A percentile compares a stretch with the other conserved stretches of the same genome.
Evolutionary conservation across 495 filamentous ascomycete species (phyloP).

Genomic region (Aspergillus indologenus): DNA sequence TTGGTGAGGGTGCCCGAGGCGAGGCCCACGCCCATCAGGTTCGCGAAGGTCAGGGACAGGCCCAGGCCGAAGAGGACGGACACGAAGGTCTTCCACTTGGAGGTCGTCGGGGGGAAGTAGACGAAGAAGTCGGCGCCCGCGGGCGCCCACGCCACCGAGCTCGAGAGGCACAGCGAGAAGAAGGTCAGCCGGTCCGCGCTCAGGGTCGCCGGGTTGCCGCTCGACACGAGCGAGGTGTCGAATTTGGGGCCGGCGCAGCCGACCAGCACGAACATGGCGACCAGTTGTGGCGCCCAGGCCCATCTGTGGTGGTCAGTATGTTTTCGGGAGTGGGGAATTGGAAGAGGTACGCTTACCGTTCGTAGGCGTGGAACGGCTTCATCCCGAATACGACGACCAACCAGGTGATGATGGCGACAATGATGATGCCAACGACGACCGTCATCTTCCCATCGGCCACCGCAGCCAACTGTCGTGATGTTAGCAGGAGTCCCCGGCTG

Average conservation of each 20-base stretch:
- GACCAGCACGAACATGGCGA: slow-evolving; percentile 55
- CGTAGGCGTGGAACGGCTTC: slow-evolving; percentile 15
- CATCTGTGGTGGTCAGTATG: slow-evolving; percentile 7
- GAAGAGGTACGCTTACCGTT: neutral
- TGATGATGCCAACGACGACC: slow-evolving; percentile 13
- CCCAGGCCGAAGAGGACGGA: slow-evolving; percentile 46
- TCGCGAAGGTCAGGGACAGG: slow-evolving; percentile 50
- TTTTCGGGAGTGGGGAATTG: too few species aligned
- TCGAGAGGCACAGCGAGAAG: slow-evolving; percentile 57
- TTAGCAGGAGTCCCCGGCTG: too few species aligned
- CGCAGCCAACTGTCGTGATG: slow-evolving; percentile 9
- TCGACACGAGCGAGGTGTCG: slow-evolving; percentile 37
- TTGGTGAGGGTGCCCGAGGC: slow-evolving; percentile 53
- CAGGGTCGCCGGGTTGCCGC: slow-evolving; percentile 24
- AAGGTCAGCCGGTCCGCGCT: slow-evolving; percentile 55
- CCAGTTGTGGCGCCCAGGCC: slow-evolving; percentile 54
- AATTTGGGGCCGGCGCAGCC: slow-evolving; percentile 59
- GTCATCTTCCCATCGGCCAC: slow-evolving; percentile 8
- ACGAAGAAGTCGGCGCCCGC: slow-evolving; percentile 51
- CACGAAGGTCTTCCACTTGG: slow-evolving; percentile 35
- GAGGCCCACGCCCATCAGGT: slow-evolving; percentile 64
- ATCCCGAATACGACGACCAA: slow-evolving; percentile 15
- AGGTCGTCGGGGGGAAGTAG: slow-evolving; percentile 48
- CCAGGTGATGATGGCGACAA: slow-evolving; percentile 15
- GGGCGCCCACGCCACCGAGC: slow-evolving; percentile 49